Evolutionary conservation across 208 protist genomes (phyloP).

Genomic region (Trypanosoma brucei): DNA sequence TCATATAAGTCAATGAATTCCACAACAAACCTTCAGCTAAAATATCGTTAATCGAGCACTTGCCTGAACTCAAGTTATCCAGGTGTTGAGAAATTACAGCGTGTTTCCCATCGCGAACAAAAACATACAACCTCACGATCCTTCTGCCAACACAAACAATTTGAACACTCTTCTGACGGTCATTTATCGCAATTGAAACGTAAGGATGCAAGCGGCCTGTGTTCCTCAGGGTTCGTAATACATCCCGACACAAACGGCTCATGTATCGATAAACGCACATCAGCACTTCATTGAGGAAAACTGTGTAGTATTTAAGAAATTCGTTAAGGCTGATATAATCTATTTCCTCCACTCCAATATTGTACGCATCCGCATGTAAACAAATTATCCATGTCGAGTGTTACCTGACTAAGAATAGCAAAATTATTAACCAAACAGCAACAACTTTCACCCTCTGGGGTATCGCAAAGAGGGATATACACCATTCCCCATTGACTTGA

Average conservation of each 20-base stretch:
- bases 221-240: conserved; percentile 57
- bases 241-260: conserved; percentile 61
- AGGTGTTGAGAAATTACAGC: conserved; percentile 59
- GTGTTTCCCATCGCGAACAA: conserved; percentile 56
- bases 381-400: conserved; percentile 93
- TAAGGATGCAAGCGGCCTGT: conserved; percentile 78
- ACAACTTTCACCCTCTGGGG: conserved; percentile 95
- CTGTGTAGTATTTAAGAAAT: conserved; percentile 67
- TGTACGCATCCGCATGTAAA: conserved; percentile 69
- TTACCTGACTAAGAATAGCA: conserved; percentile 97
- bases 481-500: conserved; percentile 99
- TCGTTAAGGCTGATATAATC: conserved; percentile 63
- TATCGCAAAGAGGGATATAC: conserved; percentile 96
- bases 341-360: conserved; percentile 81
- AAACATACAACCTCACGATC: conserved; percentile 72
- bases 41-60: conserved; percentile 86
- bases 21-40: conserved; percentile 87
- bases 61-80: conserved; percentile 40
- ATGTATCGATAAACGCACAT: conserved; percentile 86
- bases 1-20: conserved; percentile 99
- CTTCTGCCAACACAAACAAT: conserved; percentile 85
- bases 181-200: conserved; percentile 79
- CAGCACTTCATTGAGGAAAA: conserved; percentile 81
- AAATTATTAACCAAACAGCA: conserved; percentile 99
- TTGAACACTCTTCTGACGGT: conserved; percentile 73